Evolutionary conservation across 2,329 filamentous ascomycete species (phyloP), one percentile per base, ranked within the genome.

Genomic region (Colletotrichum sp.): DNA sequence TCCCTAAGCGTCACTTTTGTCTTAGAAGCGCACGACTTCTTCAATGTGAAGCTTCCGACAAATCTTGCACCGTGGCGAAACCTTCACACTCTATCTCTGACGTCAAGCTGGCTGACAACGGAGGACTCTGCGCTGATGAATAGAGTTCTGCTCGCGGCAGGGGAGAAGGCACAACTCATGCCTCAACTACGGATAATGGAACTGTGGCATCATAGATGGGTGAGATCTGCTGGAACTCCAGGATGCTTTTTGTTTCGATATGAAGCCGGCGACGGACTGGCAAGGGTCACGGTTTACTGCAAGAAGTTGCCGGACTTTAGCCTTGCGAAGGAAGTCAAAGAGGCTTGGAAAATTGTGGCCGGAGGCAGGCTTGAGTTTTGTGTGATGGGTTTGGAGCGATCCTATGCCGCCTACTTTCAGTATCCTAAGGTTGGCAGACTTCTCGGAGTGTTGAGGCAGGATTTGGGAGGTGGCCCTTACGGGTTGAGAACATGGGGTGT

Each of bases 391-490:
- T 21, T 21, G n/a, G 18, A 12, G 39, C 39, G 0, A 2, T 3
- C 0, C 0, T n/a, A n/a, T 49, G 3, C 39, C 4, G 10, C 1
- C 0, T n/a, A 12, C 18, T 1, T 6, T 2, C 39, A 49, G 39
- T 49, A 49, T 49, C 39, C 39, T n/a, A 49, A 1, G 18, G 18
- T 4, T 21, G 44, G 44, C 6, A 52, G 6, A 1, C 44, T 52
- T 13, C n/a, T 3, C 10, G 44, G n/a, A 12, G 44, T 52, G 6
- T 21, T 52, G 10, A 52, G 3, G 44, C n/a, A 52, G 3, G 44
- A 52, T 21, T 52, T 52, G n/a, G 44, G 44, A 9, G 44, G 44
- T 52, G 16, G 10, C n/a, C 44, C 9, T 18, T 0, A 1, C 0
- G 44, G n/a, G 44, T 1, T 12, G 44, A 2, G 44, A 52, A 7